Percentiles rank a stretch among this genome's conserved stretches.
Conservation (phyloP, 2,329 filamentous ascomycete genomes). For the Beauveria bassiana region DNA sequence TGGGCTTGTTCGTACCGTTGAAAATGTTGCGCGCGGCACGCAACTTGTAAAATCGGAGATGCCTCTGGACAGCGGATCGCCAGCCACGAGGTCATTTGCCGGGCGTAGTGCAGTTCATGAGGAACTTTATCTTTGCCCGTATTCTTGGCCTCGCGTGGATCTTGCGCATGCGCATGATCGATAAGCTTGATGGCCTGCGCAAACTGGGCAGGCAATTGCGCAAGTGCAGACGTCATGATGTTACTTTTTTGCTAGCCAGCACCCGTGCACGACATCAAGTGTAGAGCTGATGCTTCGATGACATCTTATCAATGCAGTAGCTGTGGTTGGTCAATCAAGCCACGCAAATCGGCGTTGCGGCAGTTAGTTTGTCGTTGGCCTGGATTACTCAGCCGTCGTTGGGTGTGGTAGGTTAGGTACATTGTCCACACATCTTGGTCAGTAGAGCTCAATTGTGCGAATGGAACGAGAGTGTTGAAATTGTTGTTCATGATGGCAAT, state of each 20-base stretch:
- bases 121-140: slow-evolving; percentile 41
- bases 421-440: neutral
- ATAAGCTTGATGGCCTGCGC: slow-evolving; percentile 56
- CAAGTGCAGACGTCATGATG: slow-evolving; percentile 14
- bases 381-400: neutral
- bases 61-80: slow-evolving; percentile 50
- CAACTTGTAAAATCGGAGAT: slow-evolving; percentile 61
- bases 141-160: slow-evolving; percentile 22
- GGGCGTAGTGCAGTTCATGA: slow-evolving; percentile 77
- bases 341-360: neutral
- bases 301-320: neutral
- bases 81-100: slow-evolving; percentile 72
- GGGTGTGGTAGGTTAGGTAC: neutral
- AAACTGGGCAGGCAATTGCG: slow-evolving; percentile 32
- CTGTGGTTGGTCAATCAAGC: neutral
- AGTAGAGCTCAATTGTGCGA: neutral
- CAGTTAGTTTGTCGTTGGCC: neutral
- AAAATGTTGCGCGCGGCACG: slow-evolving; percentile 79
- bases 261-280: neutral
- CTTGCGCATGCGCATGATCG: slow-evolving; percentile 51
- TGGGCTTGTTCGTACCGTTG: slow-evolving; percentile 39
- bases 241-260: neutral
- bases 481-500: no score
- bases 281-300: neutral
- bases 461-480: no score